These are phyloP conservation scores for Diaporthe australafricana DNA, from an alignment of 2,329 filamentous ascomycete species.

Conservation along the genomic window DNA sequence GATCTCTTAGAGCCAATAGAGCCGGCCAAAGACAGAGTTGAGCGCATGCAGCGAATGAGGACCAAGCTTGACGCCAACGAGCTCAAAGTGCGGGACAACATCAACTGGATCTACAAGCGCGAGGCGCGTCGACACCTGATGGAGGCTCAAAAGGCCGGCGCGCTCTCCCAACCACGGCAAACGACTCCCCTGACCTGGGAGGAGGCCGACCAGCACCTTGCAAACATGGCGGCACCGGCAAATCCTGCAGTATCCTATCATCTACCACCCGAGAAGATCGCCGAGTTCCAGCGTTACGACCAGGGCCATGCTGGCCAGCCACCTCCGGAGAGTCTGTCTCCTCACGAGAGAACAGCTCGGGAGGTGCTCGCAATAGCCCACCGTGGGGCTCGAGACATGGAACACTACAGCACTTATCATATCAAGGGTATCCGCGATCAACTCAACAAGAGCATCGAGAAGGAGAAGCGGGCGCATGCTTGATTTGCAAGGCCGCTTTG, in stretches of 20 bases:
- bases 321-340: slow-evolving; percentile 9
- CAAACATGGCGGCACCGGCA: slow-evolving; percentile 43
- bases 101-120: slow-evolving; percentile 48
- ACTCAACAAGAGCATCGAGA: slow-evolving; percentile 32
- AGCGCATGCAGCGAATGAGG: slow-evolving; percentile 45
- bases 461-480: slow-evolving; percentile 23
- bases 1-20: slow-evolving; percentile 46
- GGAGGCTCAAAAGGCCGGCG: slow-evolving; percentile 37
- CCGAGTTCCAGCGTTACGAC: slow-evolving; percentile 25
- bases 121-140: slow-evolving; percentile 47
- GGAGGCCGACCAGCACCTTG: slow-evolving; percentile 45
- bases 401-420: slow-evolving; percentile 32
- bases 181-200: slow-evolving; percentile 35
- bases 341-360: slow-evolving; percentile 26
- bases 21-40: slow-evolving; percentile 43
- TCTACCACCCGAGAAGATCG: slow-evolving; percentile 28
- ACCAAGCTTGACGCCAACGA: slow-evolving; percentile 47
- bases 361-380: slow-evolving; percentile 32
- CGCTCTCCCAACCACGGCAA: slow-evolving; percentile 27
- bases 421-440: slow-evolving; percentile 31
- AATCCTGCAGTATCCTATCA: slow-evolving; percentile 42
- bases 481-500: not conserved
- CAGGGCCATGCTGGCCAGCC: not conserved
- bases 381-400: slow-evolving; percentile 23
- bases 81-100: slow-evolving; percentile 46